phyloP scores from a whole-genome alignment of 2,329 filamentous ascomycete species.

The Pseudopyrenochaeta lycopersici region DNA sequence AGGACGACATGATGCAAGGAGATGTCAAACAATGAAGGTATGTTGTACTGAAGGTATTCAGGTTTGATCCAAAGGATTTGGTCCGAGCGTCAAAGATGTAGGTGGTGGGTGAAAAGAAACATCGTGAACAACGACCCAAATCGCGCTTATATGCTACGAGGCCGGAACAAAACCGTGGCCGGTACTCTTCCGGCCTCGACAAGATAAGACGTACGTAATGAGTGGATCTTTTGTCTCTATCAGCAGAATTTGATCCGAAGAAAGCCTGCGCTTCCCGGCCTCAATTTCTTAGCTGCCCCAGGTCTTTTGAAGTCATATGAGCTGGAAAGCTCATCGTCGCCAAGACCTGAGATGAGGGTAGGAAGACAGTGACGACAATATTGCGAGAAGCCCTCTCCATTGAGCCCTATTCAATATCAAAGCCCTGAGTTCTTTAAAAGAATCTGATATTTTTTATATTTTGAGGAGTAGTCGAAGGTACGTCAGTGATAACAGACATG shows the following conservation, averaged over 20 bases:
- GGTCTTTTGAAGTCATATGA: background rate
- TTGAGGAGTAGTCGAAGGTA: background rate
- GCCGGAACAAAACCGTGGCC: conserved; percentile 44
- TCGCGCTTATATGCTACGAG: conserved; percentile 45
- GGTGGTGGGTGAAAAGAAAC: conserved; percentile 12
- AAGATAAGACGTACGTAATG: conserved; percentile 51
- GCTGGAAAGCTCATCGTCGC: conserved; percentile 19
- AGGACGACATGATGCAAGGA: conserved; percentile 52
- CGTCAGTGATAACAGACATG: no score
- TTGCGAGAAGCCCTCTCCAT: background rate
- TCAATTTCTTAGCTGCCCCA: conserved; percentile 2
- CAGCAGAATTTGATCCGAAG: conserved; percentile 17
- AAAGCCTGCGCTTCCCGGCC: conserved; percentile 13
- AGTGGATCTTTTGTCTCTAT: conserved; percentile 34
- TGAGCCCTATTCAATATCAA: background rate
- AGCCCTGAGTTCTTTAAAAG: background rate
- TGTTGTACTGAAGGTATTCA: background rate
- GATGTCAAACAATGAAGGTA: conserved; percentile 1
- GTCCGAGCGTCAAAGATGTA: conserved; percentile 1
- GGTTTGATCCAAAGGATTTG: background rate
- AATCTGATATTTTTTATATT: background rate
- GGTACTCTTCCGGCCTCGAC: conserved; percentile 30
- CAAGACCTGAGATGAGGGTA: conserved; percentile 16
- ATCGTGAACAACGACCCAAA: conserved; percentile 20
- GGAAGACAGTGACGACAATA: background rate